A percentile compares a stretch with the other conserved stretches of the same genome.
Conservation (phyloP, 2,329 filamentous ascomycete genomes). For the Cladosporium oxysporum region DNA sequence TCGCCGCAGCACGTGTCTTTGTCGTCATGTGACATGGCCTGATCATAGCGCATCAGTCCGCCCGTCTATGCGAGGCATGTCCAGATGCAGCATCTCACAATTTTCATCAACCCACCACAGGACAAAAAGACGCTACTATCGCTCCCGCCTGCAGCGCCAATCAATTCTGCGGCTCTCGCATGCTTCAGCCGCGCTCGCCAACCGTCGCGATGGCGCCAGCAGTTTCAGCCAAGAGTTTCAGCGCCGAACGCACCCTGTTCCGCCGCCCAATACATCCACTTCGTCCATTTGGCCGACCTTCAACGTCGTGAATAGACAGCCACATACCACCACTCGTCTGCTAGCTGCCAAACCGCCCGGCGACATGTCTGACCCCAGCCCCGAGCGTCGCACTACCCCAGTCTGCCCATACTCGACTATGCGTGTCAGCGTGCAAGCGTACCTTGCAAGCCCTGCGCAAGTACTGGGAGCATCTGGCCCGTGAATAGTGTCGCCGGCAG, state of each 20-base stretch:
- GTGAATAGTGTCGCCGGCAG: neutral
- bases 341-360: constrained; percentile 1
- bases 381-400: constrained; percentile 10
- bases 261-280: neutral
- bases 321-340: neutral
- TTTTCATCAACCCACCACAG: neutral
- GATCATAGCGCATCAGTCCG: neutral
- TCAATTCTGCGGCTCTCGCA: constrained; percentile 1
- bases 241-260: neutral
- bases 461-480: constrained; percentile 8
- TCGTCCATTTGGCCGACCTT: neutral
- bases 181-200: constrained; percentile 11
- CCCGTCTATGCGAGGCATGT: neutral
- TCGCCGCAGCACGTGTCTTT: neutral
- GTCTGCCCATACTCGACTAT: neutral
- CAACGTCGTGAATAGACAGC: constrained; percentile 2
- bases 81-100: neutral
- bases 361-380: constrained; percentile 10
- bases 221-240: constrained; percentile 18
- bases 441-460: neutral
- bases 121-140: neutral
- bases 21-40: neutral
- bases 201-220: neutral
- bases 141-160: constrained; percentile 5
- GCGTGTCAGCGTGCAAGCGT: constrained; percentile 8